Conservation (phyloP, 148 eudicot genomes). For the Rhododendron molle region DNA sequence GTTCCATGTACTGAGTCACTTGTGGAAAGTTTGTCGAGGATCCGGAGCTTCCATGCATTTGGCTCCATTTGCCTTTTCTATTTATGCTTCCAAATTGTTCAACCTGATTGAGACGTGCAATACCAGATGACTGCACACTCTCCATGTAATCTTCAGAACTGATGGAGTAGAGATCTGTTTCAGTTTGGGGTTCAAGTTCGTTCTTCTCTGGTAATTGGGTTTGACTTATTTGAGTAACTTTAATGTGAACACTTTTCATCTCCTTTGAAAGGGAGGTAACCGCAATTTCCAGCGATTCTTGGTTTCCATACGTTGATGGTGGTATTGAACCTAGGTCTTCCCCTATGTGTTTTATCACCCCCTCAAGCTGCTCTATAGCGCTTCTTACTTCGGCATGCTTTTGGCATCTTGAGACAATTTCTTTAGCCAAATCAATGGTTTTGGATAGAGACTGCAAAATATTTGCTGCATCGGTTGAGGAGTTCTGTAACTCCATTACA, state of each 20-base stretch:
- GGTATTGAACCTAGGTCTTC: constrained; percentile 50
- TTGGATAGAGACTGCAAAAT: constrained; percentile 39
- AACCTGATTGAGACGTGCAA: constrained; percentile 9
- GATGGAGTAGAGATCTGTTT: constrained; percentile 51
- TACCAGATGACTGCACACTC: constrained; percentile 30
- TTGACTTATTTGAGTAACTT: constrained; percentile 10
- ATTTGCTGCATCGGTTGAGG: constrained; percentile 24
- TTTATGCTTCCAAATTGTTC: constrained; percentile 41
- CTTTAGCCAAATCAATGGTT: constrained; percentile 38
- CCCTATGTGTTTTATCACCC: constrained; percentile 52
- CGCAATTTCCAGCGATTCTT: constrained; percentile 36
- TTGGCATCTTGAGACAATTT: constrained; percentile 23
- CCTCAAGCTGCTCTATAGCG: constrained; percentile 43
- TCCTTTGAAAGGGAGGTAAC: constrained; percentile 55
- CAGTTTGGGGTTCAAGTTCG: constrained; percentile 17
- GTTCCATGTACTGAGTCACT: constrained; percentile 51
- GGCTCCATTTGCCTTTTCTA: constrained; percentile 20
- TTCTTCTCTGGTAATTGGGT: constrained; percentile 14
- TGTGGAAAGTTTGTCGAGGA: constrained; percentile 31
- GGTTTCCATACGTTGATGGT: constrained; percentile 35
- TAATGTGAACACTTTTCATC: constrained; percentile 43
- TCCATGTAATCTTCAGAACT: constrained; percentile 34
- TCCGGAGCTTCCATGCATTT: constrained; percentile 20
- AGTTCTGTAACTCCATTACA: constrained; percentile 46
- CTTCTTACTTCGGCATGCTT: constrained; percentile 23